These are phyloP conservation scores for Linnemannia hyalina DNA, from an alignment of 192 early-diverging fungal genomes.

Conservation along the genomic window DNA sequence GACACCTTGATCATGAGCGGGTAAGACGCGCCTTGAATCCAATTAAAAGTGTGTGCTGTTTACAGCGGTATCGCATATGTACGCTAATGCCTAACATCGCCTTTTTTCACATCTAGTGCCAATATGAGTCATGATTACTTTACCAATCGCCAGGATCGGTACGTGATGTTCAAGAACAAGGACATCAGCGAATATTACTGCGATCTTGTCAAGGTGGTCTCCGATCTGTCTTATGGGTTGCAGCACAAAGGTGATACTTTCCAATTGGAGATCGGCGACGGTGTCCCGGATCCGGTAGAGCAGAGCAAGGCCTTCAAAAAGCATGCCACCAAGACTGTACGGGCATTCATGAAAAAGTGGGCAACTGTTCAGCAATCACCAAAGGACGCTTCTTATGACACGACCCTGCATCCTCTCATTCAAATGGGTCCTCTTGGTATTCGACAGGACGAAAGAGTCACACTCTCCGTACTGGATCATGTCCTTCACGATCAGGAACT, in stretches of 20 bases:
- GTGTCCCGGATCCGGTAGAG: constrained; percentile 69
- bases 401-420: constrained; percentile 82
- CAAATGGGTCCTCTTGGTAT: constrained; percentile 90
- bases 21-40: constrained; percentile 54
- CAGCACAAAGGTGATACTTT: constrained; percentile 13
- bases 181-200: constrained; percentile 78
- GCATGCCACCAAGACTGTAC: constrained; percentile 64
- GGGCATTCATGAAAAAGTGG: constrained; percentile 65
- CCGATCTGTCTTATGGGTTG: constrained; percentile 71
- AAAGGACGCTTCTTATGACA: constrained; percentile 62
- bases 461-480: constrained; percentile 73
- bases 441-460: constrained; percentile 80
- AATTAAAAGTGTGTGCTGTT: background rate
- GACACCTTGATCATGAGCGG: constrained; percentile 84
- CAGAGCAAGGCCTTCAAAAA: constrained; percentile 69
- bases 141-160: constrained; percentile 95
- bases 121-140: constrained; percentile 97
- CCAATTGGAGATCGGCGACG: constrained; percentile 14
- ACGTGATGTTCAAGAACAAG: constrained; percentile 76
- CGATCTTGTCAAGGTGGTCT: constrained; percentile 73
- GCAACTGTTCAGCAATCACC: constrained; percentile 24
- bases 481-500: constrained; percentile 24
- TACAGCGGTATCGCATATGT: background rate
- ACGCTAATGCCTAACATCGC: background rate
- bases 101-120: constrained; percentile 71